A percentile compares a stretch with the other conserved stretches of the same genome.
Conservation (phyloP, 2,329 filamentous ascomycete genomes). For the Penicillium sp. region DNA sequence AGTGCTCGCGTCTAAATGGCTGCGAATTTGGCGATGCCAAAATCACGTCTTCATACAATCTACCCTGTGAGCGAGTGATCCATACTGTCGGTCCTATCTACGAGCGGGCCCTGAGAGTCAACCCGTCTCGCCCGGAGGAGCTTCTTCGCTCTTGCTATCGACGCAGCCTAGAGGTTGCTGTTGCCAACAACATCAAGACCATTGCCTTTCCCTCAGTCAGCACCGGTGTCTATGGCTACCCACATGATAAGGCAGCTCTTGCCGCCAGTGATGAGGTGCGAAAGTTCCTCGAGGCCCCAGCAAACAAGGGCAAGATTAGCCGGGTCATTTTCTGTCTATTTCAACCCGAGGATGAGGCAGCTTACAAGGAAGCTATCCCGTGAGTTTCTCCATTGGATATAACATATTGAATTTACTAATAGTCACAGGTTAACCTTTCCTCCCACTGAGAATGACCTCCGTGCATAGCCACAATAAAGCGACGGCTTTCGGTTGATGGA, state of each 20-base stretch:
- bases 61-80: slow-evolving; percentile 75
- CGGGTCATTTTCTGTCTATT: slow-evolving; percentile 83
- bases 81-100: slow-evolving; percentile 89
- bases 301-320: slow-evolving; percentile 50
- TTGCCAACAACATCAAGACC: slow-evolving; percentile 57
- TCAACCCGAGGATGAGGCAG: slow-evolving; percentile 65
- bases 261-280: slow-evolving; percentile 60
- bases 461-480: background rate
- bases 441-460: slow-evolving; percentile 35
- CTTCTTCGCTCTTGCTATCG: slow-evolving; percentile 62
- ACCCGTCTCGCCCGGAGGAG: slow-evolving; percentile 33
- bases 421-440: slow-evolving; percentile 46
- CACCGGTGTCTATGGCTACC: slow-evolving; percentile 87
- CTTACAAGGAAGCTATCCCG: slow-evolving; percentile 68
- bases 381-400: slow-evolving; percentile 45
- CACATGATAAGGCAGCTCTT: slow-evolving; percentile 64
- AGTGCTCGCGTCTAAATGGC: slow-evolving; percentile 66
- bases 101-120: slow-evolving; percentile 32
- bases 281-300: slow-evolving; percentile 46
- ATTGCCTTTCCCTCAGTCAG: slow-evolving; percentile 81
- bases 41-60: slow-evolving; percentile 69
- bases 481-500: no score
- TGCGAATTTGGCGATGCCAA: slow-evolving; percentile 75
- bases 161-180: slow-evolving; percentile 65
- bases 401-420: slow-evolving; percentile 4